Percentiles rank a stretch among this genome's conserved stretches.
Evolutionary conservation across 1,139 yeast species (phyloP).

Genomic region (Dujonia santamariae): DNA sequence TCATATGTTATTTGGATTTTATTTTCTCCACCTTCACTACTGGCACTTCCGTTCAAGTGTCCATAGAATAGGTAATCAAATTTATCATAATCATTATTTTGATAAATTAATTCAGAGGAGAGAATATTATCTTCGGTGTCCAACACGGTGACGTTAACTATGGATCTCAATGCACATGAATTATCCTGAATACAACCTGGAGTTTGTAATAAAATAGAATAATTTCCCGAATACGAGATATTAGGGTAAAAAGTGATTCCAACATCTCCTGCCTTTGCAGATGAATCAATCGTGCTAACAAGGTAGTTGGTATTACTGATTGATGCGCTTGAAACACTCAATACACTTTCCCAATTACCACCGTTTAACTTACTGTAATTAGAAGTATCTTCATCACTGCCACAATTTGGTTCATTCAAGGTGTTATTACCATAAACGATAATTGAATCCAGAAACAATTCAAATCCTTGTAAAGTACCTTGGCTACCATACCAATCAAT

Average conservation of each 20-base stretch:
- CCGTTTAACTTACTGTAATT: slow-evolving; percentile 29
- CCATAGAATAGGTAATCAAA: slow-evolving; percentile 80
- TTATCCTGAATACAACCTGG: slow-evolving; percentile 80
- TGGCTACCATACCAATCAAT: slow-evolving; percentile 66
- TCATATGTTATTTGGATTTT: slow-evolving; percentile 45
- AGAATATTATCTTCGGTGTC: slow-evolving; percentile 45
- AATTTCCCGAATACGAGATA: slow-evolving; percentile 70
- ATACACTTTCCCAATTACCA: slow-evolving; percentile 34
- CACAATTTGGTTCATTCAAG: slow-evolving; percentile 66
- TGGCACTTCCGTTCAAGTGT: slow-evolving; percentile 48
- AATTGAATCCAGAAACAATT: slow-evolving; percentile 65
- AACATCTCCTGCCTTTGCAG: slow-evolving; percentile 21
- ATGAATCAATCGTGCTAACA: slow-evolving; percentile 17
- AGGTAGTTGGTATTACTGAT: slow-evolving; percentile 21
- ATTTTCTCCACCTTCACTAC: slow-evolving; percentile 42
- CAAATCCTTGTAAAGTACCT: slow-evolving; percentile 71
- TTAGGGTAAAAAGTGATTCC: slow-evolving; percentile 67
- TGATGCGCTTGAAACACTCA: slow-evolving; percentile 14
- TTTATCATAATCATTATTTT: slow-evolving; percentile 75
- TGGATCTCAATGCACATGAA: slow-evolving; percentile 70
- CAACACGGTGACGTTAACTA: slow-evolving; percentile 70
- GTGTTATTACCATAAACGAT: slow-evolving; percentile 69
- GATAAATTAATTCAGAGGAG: slow-evolving; percentile 51
- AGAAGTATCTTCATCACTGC: slow-evolving; percentile 27
- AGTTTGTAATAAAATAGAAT: slow-evolving; percentile 69